Percentiles rank a stretch among this genome's conserved stretches.
phyloP scores from a whole-genome alignment of 768 basidiomycete species.

The Rhodotorula toruloides region DNA sequence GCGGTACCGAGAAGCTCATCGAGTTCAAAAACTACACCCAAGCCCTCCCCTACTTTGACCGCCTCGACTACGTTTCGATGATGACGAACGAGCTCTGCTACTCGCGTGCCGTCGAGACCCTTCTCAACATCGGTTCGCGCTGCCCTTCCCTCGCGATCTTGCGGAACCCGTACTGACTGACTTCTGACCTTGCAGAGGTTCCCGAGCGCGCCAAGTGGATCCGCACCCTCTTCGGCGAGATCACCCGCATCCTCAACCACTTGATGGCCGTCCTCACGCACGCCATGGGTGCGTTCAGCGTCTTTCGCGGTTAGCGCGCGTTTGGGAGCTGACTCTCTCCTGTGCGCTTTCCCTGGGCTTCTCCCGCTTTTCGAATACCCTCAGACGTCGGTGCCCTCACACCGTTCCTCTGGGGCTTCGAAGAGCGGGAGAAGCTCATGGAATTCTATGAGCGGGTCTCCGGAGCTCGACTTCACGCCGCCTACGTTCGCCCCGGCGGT shows the following conservation, averaged over 20 bases:
- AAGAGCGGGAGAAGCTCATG: slow-evolving; percentile 99
- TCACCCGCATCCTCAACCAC: slow-evolving; percentile 92
- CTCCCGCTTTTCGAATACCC: neutral
- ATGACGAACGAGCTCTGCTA: slow-evolving; percentile 99
- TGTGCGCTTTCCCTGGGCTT: neutral
- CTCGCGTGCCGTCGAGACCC: slow-evolving; percentile 93
- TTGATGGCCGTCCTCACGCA: slow-evolving; percentile 95
- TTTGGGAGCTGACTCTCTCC: neutral
- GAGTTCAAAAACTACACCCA: slow-evolving; percentile 98
- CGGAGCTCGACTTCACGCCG: slow-evolving; percentile 91
- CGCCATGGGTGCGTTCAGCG: slow-evolving; percentile 53
- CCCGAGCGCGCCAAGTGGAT: slow-evolving; percentile 99
- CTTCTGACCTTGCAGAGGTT: slow-evolving; percentile 60
- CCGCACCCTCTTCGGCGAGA: slow-evolving; percentile 90
- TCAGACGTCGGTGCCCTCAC: slow-evolving; percentile 93
- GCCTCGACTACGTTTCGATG: slow-evolving; percentile 99
- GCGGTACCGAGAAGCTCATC: slow-evolving; percentile 97
- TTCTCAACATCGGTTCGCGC: slow-evolving; percentile 62
- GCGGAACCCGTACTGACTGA: neutral
- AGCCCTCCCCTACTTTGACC: slow-evolving; percentile 96
- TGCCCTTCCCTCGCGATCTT: rapidly evolving
- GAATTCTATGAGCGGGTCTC: slow-evolving; percentile 99
- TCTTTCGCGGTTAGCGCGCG: neutral
- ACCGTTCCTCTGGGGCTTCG: slow-evolving; percentile 99
- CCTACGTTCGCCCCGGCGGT: slow-evolving; percentile 96